Percentiles rank a stretch among this genome's conserved stretches.
Conservation (phyloP, 257 asterid genomes). For the Jaltomata sinuosa region DNA sequence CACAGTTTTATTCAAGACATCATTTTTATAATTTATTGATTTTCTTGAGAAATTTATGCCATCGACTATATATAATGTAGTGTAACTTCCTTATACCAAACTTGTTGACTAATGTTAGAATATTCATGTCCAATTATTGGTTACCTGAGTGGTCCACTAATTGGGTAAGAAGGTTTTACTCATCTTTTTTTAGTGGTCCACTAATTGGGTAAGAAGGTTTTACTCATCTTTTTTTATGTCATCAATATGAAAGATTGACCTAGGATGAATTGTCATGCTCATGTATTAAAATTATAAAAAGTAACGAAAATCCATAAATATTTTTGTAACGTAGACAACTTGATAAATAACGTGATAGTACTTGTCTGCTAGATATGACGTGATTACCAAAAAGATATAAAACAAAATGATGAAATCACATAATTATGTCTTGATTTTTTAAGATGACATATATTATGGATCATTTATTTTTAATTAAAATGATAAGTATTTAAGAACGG, state of each 20-base stretch:
- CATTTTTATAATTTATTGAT: too few relatives aligned
- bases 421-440: too few relatives aligned
- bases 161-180: not conserved
- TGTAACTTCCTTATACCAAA: not conserved
- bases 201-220: not conserved
- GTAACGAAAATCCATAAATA: not conserved
- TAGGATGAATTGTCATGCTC: not conserved
- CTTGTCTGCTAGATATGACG: not conserved
- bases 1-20: too few relatives aligned
- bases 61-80: not conserved
- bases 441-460: too few relatives aligned
- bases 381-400: not conserved
- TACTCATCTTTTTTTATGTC: not conserved
- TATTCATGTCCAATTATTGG: not conserved
- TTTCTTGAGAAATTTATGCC: not conserved
- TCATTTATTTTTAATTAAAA: too few relatives aligned
- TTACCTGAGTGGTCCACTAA: not conserved
- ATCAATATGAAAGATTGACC: not conserved
- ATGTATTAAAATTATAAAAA: not conserved
- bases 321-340: not conserved
- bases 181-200: not conserved
- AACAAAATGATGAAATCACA: not conserved
- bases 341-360: not conserved
- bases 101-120: not conserved
- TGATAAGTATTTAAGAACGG: too few relatives aligned